Percentiles rank a stretch among this genome's conserved stretches.
These are phyloP conservation scores for Monilinia fructigena DNA, from an alignment of 2,329 filamentous ascomycete species.

Conservation along the genomic window DNA sequence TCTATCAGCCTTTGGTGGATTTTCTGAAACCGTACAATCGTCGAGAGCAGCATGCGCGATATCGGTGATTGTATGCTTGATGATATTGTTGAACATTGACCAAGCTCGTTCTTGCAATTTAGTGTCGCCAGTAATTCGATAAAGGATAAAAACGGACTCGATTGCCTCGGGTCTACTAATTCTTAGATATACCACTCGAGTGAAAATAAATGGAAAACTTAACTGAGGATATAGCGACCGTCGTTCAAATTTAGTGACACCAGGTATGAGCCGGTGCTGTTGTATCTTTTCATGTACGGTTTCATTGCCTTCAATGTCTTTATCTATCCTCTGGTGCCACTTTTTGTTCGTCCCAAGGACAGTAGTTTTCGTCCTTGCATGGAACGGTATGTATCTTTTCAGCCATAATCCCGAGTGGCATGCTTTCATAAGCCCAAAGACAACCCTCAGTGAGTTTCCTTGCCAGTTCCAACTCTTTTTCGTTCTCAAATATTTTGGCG, in stretches of 20 bases:
- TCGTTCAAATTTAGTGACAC: constrained; percentile 24
- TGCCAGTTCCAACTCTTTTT: constrained; percentile 55
- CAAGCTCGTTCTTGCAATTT: constrained; percentile 46
- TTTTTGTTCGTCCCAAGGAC: constrained; percentile 31
- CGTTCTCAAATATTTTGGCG: constrained; percentile 56
- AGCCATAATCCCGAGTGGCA: constrained; percentile 60
- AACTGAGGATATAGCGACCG: constrained; percentile 26
- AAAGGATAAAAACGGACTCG: constrained; percentile 65
- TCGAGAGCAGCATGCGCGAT: constrained; percentile 46
- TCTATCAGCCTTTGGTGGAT: constrained; percentile 45
- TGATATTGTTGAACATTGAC: constrained; percentile 49
- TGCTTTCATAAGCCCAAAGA: constrained; percentile 58
- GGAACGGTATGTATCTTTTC: constrained; percentile 49
- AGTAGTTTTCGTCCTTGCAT: constrained; percentile 27
- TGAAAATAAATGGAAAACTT: constrained; percentile 26
- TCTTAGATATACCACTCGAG: not conserved
- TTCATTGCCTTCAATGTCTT: constrained; percentile 19
- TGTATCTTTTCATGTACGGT: constrained; percentile 21
- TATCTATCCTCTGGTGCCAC: constrained; percentile 20
- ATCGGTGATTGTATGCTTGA: constrained; percentile 44
- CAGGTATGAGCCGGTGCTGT: constrained; percentile 23
- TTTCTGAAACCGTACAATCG: constrained; percentile 40
- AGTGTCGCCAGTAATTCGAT: constrained; percentile 36
- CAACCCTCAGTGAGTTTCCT: constrained; percentile 60
- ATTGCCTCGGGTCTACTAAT: constrained; percentile 57